Evolutionary conservation across 148 eudicot genomes (phyloP), one percentile per base, ranked within the genome.

Genomic region (Rhododendron molle): DNA sequence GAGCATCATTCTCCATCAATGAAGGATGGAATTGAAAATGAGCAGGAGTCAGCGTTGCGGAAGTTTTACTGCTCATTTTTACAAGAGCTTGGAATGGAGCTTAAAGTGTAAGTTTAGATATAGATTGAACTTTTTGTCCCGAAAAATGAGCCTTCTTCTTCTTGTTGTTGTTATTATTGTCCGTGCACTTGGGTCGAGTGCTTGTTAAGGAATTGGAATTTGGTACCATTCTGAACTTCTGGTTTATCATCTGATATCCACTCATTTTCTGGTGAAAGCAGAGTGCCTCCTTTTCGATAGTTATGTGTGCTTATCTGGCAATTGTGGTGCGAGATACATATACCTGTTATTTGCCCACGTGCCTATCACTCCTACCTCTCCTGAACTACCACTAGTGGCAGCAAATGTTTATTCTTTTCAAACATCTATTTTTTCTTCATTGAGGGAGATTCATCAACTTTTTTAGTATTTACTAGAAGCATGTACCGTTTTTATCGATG

Each of bases 1-100:
- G 96, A 91, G 84, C 85, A 86, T 78, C 78, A 86, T 88, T 91
- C 96, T 32, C 98, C 98, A 81, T 94, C 98, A 79, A 92, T 96
- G 91, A 90, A 89, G 87, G 98, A 94, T 86, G 94, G 95, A 77
- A 89, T 94, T 85, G 86, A 87, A 38, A 85, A 86, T 47, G 83
- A 84, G 80, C 74, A 84, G 49, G 95, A 94, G 88, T 89, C 93
- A 58, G 87, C 86, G 38, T 62, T 92, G 84, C 91, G 95, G 73
- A 90, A 91, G 71, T 86, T 90, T 60, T 95, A 90, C 81, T 93
- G 96, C 76, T 90, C 92, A 18, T 95, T 90, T 86, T 83, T 93
- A 13, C 92, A 92, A 87, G 94, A 94, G 79, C 92, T 94, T 72
- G 94, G 96, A 71, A 89, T 90, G 85, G 90, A 93, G 92, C 94